These are phyloP conservation scores for Pythium sp. DNA, from an alignment of 352 stramenopile species.

Conservation along the genomic window DNA sequence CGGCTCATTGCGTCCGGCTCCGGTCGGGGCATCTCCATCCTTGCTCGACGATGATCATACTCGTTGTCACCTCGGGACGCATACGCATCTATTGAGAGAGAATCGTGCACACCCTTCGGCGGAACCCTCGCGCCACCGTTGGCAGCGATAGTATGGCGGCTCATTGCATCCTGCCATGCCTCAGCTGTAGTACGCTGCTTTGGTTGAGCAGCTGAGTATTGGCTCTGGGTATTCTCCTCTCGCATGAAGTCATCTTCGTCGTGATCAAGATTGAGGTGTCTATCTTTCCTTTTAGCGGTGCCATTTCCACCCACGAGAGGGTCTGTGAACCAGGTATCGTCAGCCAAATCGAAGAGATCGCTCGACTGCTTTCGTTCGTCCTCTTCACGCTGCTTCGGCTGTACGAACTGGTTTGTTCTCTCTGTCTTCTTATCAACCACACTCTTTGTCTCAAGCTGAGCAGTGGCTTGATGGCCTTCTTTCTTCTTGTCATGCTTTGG, in stretches of 20 bases:
- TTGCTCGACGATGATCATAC: background rate
- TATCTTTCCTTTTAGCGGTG: background rate
- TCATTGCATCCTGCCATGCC: background rate
- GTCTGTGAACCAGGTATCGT: slow-evolving; percentile 69
- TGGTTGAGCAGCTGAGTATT: background rate
- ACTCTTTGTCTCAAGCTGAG: background rate
- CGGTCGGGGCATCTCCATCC: slow-evolving; percentile 18
- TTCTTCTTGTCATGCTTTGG: slow-evolving; percentile 14
- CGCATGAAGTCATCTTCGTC: background rate
- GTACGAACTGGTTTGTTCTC: too few relatives aligned
- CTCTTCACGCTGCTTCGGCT: background rate
- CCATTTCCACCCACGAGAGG: slow-evolving; percentile 6
- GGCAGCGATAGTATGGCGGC: slow-evolving; percentile 4
- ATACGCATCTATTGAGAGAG: slow-evolving; percentile 15
- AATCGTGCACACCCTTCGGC: background rate
- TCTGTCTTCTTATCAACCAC: background rate
- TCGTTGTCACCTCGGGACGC: slow-evolving; percentile 1
- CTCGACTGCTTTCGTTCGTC: slow-evolving; percentile 1
- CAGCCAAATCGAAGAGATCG: slow-evolving; percentile 45
- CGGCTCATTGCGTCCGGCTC: background rate
- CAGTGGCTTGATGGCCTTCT: background rate
- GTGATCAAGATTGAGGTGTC: background rate
- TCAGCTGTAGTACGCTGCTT: slow-evolving; percentile 6
- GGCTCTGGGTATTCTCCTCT: background rate
- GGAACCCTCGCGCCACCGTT: slow-evolving; percentile 1